These are phyloP conservation scores for Naematelia aurantialba DNA, from an alignment of 768 basidiomycete genomes.

Conservation along the genomic window DNA sequence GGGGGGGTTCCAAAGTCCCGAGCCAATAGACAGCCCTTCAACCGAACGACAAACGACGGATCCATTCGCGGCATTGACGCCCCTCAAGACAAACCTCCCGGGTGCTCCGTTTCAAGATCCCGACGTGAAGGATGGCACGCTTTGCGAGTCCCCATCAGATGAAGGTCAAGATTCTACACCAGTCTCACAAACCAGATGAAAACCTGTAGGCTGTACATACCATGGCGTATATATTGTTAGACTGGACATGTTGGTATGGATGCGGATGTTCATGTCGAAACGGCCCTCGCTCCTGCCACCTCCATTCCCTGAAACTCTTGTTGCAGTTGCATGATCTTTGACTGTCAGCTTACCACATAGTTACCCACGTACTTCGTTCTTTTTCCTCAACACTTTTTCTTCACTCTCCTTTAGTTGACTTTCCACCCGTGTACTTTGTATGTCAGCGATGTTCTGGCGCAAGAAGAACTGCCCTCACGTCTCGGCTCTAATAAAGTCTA, in stretches of 20 bases:
- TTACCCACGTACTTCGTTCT: conserved; percentile 62
- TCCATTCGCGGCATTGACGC: conserved; percentile 15
- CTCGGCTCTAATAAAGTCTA: conserved; percentile 82
- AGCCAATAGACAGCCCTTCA: conserved; percentile 1
- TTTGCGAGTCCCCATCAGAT: neutral
- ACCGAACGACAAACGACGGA: neutral
- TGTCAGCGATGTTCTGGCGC: conserved; percentile 1
- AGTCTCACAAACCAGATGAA: neutral
- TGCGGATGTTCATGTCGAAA: neutral
- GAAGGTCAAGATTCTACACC: neutral
- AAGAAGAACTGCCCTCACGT: conserved; percentile 59
- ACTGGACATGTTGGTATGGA: neutral
- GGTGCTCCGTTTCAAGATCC: neutral
- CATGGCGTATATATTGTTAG: neutral
- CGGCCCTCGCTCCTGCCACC: neutral
- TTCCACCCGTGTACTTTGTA: conserved; percentile 71
- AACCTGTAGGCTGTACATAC: neutral
- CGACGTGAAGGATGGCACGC: neutral
- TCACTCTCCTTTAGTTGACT: conserved; percentile 73
- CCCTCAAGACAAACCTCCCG: conserved; percentile 9
- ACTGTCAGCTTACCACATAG: neutral
- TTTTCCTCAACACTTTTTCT: conserved; percentile 73
- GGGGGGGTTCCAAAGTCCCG: neutral
- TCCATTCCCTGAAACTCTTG: conserved; percentile 26
- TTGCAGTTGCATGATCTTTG: conserved; percentile 39